phyloP scores from a whole-genome alignment of 1,284 basidiomycete genomes.

The Phaffia rhodozyma region DNA sequence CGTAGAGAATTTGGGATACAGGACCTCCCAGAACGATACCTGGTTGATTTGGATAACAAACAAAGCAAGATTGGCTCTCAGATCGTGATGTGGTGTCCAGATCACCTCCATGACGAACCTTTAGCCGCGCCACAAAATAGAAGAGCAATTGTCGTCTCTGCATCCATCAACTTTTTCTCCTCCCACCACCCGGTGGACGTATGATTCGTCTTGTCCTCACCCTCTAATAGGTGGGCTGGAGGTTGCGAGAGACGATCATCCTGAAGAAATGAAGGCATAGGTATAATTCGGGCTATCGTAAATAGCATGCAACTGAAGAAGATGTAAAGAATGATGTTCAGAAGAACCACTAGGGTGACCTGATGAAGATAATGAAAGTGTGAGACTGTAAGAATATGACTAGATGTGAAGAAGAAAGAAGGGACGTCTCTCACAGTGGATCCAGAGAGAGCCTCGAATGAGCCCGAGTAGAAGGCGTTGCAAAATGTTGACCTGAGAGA shows the following conservation, averaged over 20 bases:
- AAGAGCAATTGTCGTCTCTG: conserved; percentile 9
- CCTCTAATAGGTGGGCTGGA: too few relatives aligned
- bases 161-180: conserved; percentile 15
- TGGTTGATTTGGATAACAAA: neutral
- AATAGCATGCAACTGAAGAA: conserved; percentile 26
- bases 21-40: conserved; percentile 10
- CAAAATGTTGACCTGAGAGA: conserved; percentile 26
- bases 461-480: conserved; percentile 28
- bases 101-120: neutral
- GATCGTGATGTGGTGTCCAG: too few relatives aligned
- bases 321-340: conserved; percentile 23
- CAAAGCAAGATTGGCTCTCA: neutral
- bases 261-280: conserved; percentile 8
- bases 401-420: neutral
- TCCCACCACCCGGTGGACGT: neutral
- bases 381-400: neutral
- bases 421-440: conserved; percentile 17
- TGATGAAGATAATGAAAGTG: neutral
- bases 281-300: conserved; percentile 22
- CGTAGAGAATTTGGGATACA: conserved; percentile 10
- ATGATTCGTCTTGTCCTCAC: too few relatives aligned
- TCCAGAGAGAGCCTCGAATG: conserved; percentile 25
- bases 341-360: conserved; percentile 27
- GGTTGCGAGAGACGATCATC: neutral
- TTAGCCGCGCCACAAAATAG: conserved; percentile 16